Evolutionary conservation across 805 yeast genomes (phyloP).

Genomic region (Metschnikowia proteae): DNA sequence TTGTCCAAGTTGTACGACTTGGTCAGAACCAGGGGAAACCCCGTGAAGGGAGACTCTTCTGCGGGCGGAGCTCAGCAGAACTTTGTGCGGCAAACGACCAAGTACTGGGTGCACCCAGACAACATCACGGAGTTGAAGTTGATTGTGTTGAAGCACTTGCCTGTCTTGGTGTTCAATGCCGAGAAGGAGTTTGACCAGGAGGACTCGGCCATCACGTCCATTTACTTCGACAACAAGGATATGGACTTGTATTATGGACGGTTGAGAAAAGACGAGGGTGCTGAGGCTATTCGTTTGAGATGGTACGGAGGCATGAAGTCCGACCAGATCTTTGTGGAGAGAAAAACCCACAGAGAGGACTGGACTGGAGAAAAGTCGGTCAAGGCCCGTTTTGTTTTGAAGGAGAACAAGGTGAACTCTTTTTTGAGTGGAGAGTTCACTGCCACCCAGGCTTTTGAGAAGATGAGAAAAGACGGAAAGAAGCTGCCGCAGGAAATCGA

Average conservation of each 20-base stretch:
- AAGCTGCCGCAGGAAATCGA: slow-evolving; percentile 85
- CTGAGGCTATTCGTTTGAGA: slow-evolving; percentile 95
- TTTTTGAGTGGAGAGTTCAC: slow-evolving; percentile 82
- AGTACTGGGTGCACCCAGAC: slow-evolving; percentile 99
- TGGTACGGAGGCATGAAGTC: slow-evolving; percentile 99
- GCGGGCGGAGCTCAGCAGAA: slow-evolving; percentile 99
- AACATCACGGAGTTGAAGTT: slow-evolving; percentile 94
- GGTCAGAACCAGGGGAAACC: slow-evolving; percentile 94
- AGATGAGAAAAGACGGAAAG: slow-evolving; percentile 89
- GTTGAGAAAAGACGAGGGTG: slow-evolving; percentile 95
- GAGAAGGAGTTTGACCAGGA: slow-evolving; percentile 93
- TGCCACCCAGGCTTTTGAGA: slow-evolving; percentile 85
- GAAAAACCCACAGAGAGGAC: slow-evolving; percentile 98
- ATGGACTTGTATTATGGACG: slow-evolving; percentile 93
- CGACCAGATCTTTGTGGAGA: slow-evolving; percentile 89
- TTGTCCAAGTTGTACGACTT: slow-evolving; percentile 85
- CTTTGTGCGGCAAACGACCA: slow-evolving; percentile 97
- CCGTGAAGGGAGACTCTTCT: slow-evolving; percentile 88
- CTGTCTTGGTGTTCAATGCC: slow-evolving; percentile 94
- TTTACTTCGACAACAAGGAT: slow-evolving; percentile 86
- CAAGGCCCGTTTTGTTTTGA: slow-evolving; percentile 90
- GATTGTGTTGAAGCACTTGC: slow-evolving; percentile 88
- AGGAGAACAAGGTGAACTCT: slow-evolving; percentile 84
- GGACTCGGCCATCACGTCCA: slow-evolving; percentile 95
- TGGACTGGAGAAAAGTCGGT: slow-evolving; percentile 99